Conservation (phyloP, 1,284 basidiomycete species). For the Irpex rosettiformis region DNA sequence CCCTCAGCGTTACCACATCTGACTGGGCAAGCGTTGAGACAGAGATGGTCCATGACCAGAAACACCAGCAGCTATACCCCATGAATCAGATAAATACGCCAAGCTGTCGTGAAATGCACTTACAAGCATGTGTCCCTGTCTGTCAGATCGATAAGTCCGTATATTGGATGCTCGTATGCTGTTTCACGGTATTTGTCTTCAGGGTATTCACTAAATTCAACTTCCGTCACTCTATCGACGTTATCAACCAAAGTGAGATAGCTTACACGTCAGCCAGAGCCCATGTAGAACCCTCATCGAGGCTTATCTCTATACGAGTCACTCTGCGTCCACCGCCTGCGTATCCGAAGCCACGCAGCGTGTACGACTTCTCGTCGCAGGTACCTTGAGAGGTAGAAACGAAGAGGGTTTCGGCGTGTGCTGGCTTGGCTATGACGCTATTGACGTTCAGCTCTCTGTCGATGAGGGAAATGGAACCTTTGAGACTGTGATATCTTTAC, state of each 20-base stretch:
- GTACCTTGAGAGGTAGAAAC: constrained; percentile 14
- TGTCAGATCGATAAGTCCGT: constrained; percentile 42
- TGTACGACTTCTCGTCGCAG: constrained; percentile 29
- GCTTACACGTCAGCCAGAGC: constrained; percentile 40
- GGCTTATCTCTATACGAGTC: constrained; percentile 56
- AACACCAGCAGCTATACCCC: constrained; percentile 67
- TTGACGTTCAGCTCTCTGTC: constrained; percentile 60
- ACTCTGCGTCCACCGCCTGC: constrained; percentile 63
- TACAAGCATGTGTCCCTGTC: constrained; percentile 52
- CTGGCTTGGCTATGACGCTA: constrained; percentile 53
- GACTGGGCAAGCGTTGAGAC: constrained; percentile 34
- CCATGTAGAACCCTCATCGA: constrained; percentile 60
- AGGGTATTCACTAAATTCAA: constrained; percentile 37
- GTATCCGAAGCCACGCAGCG: constrained; percentile 59
- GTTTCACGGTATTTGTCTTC: constrained; percentile 50
- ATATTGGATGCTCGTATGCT: constrained; percentile 28
- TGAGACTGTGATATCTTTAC: no score
- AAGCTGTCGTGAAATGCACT: constrained; percentile 10
- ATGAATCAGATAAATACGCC: not conserved
- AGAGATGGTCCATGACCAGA: constrained; percentile 50
- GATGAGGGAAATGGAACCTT: no score
- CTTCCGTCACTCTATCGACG: not conserved
- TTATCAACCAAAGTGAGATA: not conserved
- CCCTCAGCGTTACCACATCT: constrained; percentile 46
- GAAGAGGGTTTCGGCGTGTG: constrained; percentile 49